Evolutionary conservation across 169 alveolate genomes (phyloP), one percentile per base, ranked within the genome.

Genomic region (Plasmodium billcollinsi): DNA sequence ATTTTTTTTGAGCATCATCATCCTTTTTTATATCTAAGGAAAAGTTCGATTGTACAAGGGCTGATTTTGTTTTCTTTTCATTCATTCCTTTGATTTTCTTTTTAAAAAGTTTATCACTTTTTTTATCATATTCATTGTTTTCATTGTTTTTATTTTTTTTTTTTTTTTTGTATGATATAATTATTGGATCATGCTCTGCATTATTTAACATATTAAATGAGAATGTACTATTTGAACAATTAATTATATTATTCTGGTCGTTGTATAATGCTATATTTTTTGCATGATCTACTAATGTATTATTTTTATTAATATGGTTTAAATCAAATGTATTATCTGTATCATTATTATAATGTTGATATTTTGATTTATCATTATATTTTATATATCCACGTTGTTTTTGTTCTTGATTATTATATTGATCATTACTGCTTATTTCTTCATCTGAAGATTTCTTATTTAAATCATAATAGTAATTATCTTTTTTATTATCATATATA

Each of bases 201-300:
- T 52, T 6, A 65, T 66, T 65, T 65, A 65, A 65, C 52, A 78
- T 45, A 33, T 78, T 24, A 66, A 74, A 74, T 14, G 89, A 78
- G 54, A 50, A 66, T 43, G 74, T 59, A 58, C 76, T 78, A 65
- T 66, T 65, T 24, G 89, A 39, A 11, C 47, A 63, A 18, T 12
- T 75, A 29, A n/a, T 21, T 47, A 29, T 24, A 18, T 8, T 24
- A 2, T 78, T 71, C 26, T 47, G 50, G 0, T 21, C 1, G 3
- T 66, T 63, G 39, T 24, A 54, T 59, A 52, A 45, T 7, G 21
- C 15, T 49, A 15, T 59, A 9, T 20, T 29, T 6, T 52, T 11
- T 65, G 65, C 49, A 58, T 78, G 56, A 50, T n/a, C 52, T n/a
- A 78, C 15, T 29, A 24, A 15, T 29, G 56, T 3, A 43, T 24